Evolutionary conservation across 1,284 basidiomycete genomes (phyloP), one percentile per base, ranked within the genome.

Genomic region (Polyporus tsugae): DNA sequence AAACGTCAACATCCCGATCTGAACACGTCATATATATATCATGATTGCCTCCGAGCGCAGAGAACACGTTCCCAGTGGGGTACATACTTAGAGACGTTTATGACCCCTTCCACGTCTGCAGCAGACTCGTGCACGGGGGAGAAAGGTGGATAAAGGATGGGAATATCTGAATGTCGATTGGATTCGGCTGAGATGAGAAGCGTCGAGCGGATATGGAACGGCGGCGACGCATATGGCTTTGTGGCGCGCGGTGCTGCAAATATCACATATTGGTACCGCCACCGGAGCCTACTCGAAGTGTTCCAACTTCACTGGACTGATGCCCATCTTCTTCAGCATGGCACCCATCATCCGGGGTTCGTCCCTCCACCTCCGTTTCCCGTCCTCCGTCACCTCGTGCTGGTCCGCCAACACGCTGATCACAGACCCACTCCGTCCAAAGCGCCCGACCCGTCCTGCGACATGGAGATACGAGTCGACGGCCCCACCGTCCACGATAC

Each of bases 391-490:
- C 62, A 74, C 72, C 49, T 78, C 79, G 52, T 72, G 70, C 63
- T 70, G 77, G 66, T 81, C 80, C 62, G 85, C 83, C 49, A 92
- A 75, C 33, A 93, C 80, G 39, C 82, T 87, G 63, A 94, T 81
- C 64, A 92, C 90, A 76, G 86, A 88, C 22, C 91, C 90, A 46
- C 78, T 80, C 62, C 85, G 81, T 55, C 90, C 89, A 76, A 92
- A 91, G 64, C 92, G 85, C 17, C 92, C 91, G 7, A 91, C 90
- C 17, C 93, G 88, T n/a, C 92, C 93, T 2, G 90, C 88, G 64
- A 90, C 80, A 74, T 94, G 92, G 71, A 90, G 74, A 76, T 94
- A 94, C 60, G 81, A 82, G 75, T 91, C 90, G 17, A 87, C 75
- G 81, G 69, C 79, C 35, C 80, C 83, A 44, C 83, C 85, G 65